Base-by-base conservation (phyloP, 179 eudicot genomes). In the Patellifolia procumbens region DNA sequence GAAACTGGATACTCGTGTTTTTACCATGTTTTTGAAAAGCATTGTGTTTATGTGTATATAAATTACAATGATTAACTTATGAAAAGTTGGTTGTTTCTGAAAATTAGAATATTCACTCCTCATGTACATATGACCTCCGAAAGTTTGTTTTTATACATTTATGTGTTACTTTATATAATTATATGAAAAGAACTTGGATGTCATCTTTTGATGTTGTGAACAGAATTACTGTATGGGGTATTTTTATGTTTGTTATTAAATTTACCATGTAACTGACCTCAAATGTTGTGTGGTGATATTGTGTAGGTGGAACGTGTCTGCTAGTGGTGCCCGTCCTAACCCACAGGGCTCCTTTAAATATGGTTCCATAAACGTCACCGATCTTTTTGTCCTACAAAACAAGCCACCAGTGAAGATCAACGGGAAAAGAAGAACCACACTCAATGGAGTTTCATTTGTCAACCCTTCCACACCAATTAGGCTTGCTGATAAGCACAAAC, bases 291-390 rank as follows among this genome's bases (percentile, higher is more conserved):
- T 76, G 66, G 32, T 72, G 15, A 71, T 64, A 37, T 73, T 46
- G 19, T 78, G 79, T 82, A 92, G 97, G 91, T 89, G 96, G 96
- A 92, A 92, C 80, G 97, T 91, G 76, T 78, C 91, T 68, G 97
- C 98, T 60, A 88, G 92, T 82, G 97, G 97, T 78, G 97, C 97
- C 31, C 97, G 97, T 26, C 97, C 97, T 43, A 92, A 92, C 68
- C 97, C 97, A 72, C 97, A 92, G 75, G 97, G 97, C 65, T 89
- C 97, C 4, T 92, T 91, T 68, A 91, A 84, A 76, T 92, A 92
- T 58, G 97, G 97, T 29, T 82, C 88, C 22, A 91, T 92, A 52
- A 92, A 92, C 37, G 96, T 92, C 60, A 92, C 97, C 0, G 96
- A 91, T 34, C 74, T 88, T 8, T 92, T 86, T 68, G 90, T 93